A percentile compares a stretch with the other conserved stretches of the same genome.
These are phyloP conservation scores for Akanthomyces muscarius DNA, from an alignment of 2,329 filamentous ascomycete genomes.

Conservation along the genomic window DNA sequence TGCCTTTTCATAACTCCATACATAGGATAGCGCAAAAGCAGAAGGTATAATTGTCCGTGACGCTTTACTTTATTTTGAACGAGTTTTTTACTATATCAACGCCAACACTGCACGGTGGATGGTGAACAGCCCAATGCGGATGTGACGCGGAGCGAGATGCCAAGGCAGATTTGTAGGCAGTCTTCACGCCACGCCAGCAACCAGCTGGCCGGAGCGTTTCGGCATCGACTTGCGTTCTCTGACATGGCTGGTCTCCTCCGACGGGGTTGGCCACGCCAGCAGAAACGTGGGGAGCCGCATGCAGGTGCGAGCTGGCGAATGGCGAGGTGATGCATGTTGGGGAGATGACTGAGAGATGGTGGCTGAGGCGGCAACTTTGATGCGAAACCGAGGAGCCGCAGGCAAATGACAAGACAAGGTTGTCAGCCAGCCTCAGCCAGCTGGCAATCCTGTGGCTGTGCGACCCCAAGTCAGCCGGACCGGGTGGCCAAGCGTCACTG, in stretches of 20 bases:
- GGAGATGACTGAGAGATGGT: not conserved
- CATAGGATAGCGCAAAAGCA: too few species aligned
- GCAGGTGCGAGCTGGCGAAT: not conserved
- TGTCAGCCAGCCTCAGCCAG: not conserved
- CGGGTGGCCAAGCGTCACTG: not conserved
- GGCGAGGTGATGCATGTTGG: not conserved
- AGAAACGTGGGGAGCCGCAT: not conserved
- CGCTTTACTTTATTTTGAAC: not conserved
- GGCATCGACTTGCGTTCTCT: not conserved
- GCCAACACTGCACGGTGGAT: not conserved
- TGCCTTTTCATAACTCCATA: too few species aligned
- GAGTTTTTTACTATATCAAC: not conserved
- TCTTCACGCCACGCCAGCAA: not conserved
- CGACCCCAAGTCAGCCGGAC: not conserved
- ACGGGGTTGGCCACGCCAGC: not conserved
- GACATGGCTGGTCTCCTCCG: not conserved
- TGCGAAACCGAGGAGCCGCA: not conserved
- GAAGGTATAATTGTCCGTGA: too few species aligned
- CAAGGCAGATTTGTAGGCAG: slow-evolving; percentile 14
- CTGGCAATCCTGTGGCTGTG: slow-evolving; percentile 8
- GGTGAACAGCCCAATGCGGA: not conserved
- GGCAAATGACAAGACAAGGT: not conserved
- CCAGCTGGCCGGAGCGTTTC: not conserved
- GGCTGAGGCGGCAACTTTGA: not conserved
- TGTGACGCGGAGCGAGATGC: not conserved